phyloP scores from a whole-genome alignment of 208 protist species.

The Wallacemonas rigidus region DNA sequence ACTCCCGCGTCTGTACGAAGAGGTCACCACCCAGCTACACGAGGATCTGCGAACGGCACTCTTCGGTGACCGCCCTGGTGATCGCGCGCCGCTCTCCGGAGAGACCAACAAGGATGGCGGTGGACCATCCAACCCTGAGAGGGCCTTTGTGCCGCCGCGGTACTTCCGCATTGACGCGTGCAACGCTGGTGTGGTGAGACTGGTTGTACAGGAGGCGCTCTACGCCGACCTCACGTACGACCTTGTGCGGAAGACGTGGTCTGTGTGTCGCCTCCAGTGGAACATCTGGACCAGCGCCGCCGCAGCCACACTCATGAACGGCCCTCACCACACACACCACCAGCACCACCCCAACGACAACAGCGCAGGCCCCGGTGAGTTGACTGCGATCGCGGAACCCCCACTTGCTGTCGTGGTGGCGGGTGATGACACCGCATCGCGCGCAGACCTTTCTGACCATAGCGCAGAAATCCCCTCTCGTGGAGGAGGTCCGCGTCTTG shows the following conservation, averaged over 20 bases:
- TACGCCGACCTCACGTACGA: slow-evolving; percentile 72
- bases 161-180: slow-evolving; percentile 38
- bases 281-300: slow-evolving; percentile 28
- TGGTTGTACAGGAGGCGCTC: slow-evolving; percentile 57
- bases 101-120: background rate
- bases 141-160: background rate
- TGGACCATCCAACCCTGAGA: background rate
- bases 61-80: background rate
- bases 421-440: background rate
- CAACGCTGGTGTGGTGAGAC: slow-evolving; percentile 48
- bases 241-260: slow-evolving; percentile 36
- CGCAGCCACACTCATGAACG: slow-evolving; percentile 22
- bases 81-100: too few species aligned
- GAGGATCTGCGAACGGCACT: slow-evolving; percentile 2
- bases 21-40: slow-evolving; percentile 16
- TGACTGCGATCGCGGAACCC: background rate
- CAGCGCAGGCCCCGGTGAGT: background rate
- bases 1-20: slow-evolving; percentile 37
- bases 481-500: background rate
- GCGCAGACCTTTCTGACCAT: too few species aligned
- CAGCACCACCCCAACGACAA: background rate
- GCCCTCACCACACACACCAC: background rate
- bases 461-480: too few species aligned
- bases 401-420: background rate
- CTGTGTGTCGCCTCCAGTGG: slow-evolving; percentile 56